Percentiles rank a stretch among this genome's conserved stretches.
Evolutionary conservation across 352 stramenopile genomes (phyloP).

Genomic region (Halophytophthora batemanensis): DNA sequence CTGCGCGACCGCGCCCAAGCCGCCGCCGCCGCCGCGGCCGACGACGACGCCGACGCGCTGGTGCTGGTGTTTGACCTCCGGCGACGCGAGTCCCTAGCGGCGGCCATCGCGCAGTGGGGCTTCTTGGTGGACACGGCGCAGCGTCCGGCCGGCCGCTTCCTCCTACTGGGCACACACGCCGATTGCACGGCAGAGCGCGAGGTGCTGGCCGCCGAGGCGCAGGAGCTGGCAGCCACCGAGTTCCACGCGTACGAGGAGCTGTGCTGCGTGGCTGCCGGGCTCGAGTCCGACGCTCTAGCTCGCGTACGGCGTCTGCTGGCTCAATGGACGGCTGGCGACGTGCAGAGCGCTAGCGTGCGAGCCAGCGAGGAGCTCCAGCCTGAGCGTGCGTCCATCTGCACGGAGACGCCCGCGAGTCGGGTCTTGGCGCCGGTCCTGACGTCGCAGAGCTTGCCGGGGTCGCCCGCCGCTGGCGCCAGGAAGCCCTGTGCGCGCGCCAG

Average conservation of each 20-base stretch:
- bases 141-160: slow-evolving; percentile 16
- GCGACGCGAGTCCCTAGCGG: slow-evolving; percentile 31
- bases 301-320: slow-evolving; percentile 19
- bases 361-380: slow-evolving; percentile 12
- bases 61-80: slow-evolving; percentile 59
- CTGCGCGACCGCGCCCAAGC: slow-evolving; percentile 10
- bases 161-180: slow-evolving; percentile 58
- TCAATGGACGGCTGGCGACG: slow-evolving; percentile 18
- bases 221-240: slow-evolving; percentile 39
- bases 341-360: not conserved
- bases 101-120: slow-evolving; percentile 41
- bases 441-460: slow-evolving; percentile 22
- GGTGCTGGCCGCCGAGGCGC: slow-evolving; percentile 34
- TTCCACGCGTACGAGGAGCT: slow-evolving; percentile 66
- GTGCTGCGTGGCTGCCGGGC: slow-evolving; percentile 15
- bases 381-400: slow-evolving; percentile 25
- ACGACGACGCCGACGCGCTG: slow-evolving; percentile 25
- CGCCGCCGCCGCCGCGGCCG: slow-evolving; percentile 5
- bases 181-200: slow-evolving; percentile 37
- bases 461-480: slow-evolving; percentile 15
- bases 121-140: slow-evolving; percentile 18
- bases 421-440: slow-evolving; percentile 22
- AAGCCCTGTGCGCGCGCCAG: slow-evolving; percentile 33
- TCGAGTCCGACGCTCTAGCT: slow-evolving; percentile 19
- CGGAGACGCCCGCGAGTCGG: slow-evolving; percentile 21